These are phyloP conservation scores for Acidomyces sp. DNA, from an alignment of 495 filamentous ascomycete genomes.

Conservation along the genomic window DNA sequence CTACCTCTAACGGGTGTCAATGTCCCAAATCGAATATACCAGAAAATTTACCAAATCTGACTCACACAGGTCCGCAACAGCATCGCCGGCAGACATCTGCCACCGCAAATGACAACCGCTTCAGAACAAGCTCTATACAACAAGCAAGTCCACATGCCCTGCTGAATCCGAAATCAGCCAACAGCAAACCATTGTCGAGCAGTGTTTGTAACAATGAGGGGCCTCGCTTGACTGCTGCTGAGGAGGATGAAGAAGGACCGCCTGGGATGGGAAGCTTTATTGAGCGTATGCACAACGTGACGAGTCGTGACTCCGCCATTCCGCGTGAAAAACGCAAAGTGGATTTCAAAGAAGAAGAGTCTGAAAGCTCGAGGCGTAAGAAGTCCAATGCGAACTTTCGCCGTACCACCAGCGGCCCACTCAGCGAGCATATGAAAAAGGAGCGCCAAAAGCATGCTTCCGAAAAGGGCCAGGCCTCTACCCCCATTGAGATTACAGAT, in stretches of 20 bases:
- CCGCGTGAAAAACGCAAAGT: constrained; percentile 56
- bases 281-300: constrained; percentile 60
- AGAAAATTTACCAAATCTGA: constrained; percentile 1
- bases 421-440: constrained; percentile 52
- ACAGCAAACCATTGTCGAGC: constrained; percentile 5
- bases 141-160: too few relatives aligned
- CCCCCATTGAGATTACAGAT: constrained; percentile 48
- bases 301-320: constrained; percentile 46
- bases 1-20: too few relatives aligned
- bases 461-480: constrained; percentile 23
- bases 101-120: too few relatives aligned
- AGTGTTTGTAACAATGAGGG: constrained; percentile 6
- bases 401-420: constrained; percentile 37
- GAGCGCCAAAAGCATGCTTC: constrained; percentile 36
- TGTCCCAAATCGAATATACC: neutral
- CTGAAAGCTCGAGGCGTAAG: constrained; percentile 21
- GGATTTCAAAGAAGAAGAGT: constrained; percentile 28
- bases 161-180: constrained; percentile 23
- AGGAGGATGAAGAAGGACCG: neutral
- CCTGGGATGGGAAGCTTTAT: constrained; percentile 38
- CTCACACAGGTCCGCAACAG: constrained; percentile 13
- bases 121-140: too few relatives aligned
- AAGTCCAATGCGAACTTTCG: constrained; percentile 30
- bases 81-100: constrained; percentile 9
- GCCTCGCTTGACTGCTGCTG: neutral